Percentiles rank a stretch among this genome's conserved stretches.
Evolutionary conservation across 2,329 filamentous ascomycete species (phyloP).

Genomic region (Exophiala dermatitidis): DNA sequence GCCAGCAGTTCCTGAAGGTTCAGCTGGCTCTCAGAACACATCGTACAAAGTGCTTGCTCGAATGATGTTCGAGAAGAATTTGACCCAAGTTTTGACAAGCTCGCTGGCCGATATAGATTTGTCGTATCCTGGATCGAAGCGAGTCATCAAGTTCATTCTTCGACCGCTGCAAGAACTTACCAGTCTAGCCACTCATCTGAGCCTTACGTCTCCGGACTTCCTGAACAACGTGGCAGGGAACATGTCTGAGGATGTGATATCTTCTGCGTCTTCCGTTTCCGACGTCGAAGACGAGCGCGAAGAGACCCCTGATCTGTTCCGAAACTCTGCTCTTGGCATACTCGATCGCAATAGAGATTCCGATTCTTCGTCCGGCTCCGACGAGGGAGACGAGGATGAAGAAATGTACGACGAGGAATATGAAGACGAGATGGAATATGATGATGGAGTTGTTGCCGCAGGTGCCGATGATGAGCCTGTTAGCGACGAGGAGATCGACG

Average conservation of each 20-base stretch:
- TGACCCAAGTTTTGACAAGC: slow-evolving; percentile 76
- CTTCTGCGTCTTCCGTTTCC: slow-evolving; percentile 79
- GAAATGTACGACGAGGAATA: slow-evolving; percentile 91
- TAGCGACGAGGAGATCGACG: slow-evolving; percentile 74
- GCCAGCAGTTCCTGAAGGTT: slow-evolving; percentile 56
- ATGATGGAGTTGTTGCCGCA: slow-evolving; percentile 60
- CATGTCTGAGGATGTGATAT: slow-evolving; percentile 78
- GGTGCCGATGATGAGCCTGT: slow-evolving; percentile 77
- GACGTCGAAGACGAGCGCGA: slow-evolving; percentile 80
- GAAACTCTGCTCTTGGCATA: slow-evolving; percentile 92
- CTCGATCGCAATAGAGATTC: slow-evolving; percentile 76
- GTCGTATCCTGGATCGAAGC: slow-evolving; percentile 86
- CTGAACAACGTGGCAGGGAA: slow-evolving; percentile 62
- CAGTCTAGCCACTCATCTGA: slow-evolving; percentile 77
- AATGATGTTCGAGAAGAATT: slow-evolving; percentile 98
- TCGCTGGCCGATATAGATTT: slow-evolving; percentile 94
- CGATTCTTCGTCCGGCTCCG: slow-evolving; percentile 62
- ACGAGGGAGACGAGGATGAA: slow-evolving; percentile 63
- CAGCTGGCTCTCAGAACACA: slow-evolving; percentile 31
- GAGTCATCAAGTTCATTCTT: slow-evolving; percentile 92
- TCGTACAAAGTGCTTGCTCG: slow-evolving; percentile 81
- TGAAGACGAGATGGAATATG: slow-evolving; percentile 86
- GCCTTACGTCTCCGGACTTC: slow-evolving; percentile 56
- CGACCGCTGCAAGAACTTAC: slow-evolving; percentile 82
- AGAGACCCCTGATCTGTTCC: slow-evolving; percentile 93